Base-by-base conservation (phyloP, 345 rosid genomes). In the Eucalyptus marginata region DNA sequence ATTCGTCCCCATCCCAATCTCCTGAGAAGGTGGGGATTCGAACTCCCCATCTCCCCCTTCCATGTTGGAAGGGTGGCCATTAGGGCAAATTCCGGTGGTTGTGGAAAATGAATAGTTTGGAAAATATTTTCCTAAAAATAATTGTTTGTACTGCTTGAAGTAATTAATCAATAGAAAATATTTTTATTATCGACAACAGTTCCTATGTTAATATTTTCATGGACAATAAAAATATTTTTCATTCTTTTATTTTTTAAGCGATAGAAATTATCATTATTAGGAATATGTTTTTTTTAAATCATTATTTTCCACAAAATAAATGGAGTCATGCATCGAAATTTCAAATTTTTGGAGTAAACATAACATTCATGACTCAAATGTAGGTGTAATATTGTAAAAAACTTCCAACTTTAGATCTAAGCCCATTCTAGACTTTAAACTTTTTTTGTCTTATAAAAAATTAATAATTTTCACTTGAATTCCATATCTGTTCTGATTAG, bases 71-170 rank as follows among this genome's bases (percentile, higher is more conserved):
- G n/a, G n/a, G n/a, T n/a, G n/a, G n/a, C n/a, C n/a, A n/a, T n/a
- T n/a, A n/a, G n/a, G n/a, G n/a, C n/a, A n/a, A n/a, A n/a, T n/a
- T n/a, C n/a, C n/a, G n/a, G n/a, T n/a, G n/a, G n/a, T 56, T 1
- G 0, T 1, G 0, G 0, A 22, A 56, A 56, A 56, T 10, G 3
- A 1, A 56, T 10, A 13, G 0, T 56, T 56, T 56, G 6, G 3
- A 56, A 1, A 56, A 10, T 4, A 2, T 9, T 56, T 56, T 54
- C 0, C 3, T 24, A 9, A 56, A 56, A 24, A 9, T 56, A 24
- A 56, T 56, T 56, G 0, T 24, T 4, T 24, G 0, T 56, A 56
- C 2, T 24, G 0, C 29, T 10, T 56, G 3, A 56, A 24, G 4
- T 56, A 2, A 56, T 1, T 56, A 56, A 24, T 56, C 1, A 24